phyloP scores from a whole-genome alignment of 257 asterid species.

The Nicotiana tabacum region DNA sequence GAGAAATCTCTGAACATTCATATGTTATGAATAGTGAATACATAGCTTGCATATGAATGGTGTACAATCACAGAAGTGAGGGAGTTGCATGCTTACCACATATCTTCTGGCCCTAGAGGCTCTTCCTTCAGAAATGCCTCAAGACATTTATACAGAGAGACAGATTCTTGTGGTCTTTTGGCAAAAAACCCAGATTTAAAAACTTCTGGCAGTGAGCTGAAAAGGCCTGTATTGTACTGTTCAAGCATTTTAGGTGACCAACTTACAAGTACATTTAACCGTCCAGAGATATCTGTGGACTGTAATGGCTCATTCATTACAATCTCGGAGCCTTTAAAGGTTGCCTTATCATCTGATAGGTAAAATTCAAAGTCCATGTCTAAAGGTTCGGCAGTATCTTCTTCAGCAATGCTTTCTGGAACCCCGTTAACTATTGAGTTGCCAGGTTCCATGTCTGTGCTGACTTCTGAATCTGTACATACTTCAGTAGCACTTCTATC shows the following conservation, averaged over 20 bases:
- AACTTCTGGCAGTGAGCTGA: conserved; percentile 68
- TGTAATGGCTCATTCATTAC: conserved; percentile 49
- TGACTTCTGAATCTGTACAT: conserved; percentile 23
- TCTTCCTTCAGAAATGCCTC: conserved; percentile 96
- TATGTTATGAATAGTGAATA: not conserved
- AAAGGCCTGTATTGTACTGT: conserved; percentile 40
- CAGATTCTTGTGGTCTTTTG: conserved; percentile 71
- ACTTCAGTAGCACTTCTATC: conserved; percentile 32
- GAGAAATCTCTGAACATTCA: not conserved
- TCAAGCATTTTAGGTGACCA: conserved; percentile 66
- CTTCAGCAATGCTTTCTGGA: conserved; percentile 33
- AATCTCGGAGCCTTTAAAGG: conserved; percentile 39
- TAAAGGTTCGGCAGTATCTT: conserved; percentile 31
- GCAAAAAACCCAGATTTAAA: conserved; percentile 58
- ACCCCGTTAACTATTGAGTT: conserved; percentile 29
- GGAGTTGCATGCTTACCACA: conserved; percentile 73
- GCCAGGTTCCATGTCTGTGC: conserved; percentile 28
- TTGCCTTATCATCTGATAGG: conserved; percentile 61
- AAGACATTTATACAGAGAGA: conserved; percentile 83
- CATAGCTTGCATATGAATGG: not conserved
- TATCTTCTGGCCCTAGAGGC: conserved; percentile 98
- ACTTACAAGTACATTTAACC: conserved; percentile 56
- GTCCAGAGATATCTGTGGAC: conserved; percentile 34
- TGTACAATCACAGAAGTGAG: not conserved
- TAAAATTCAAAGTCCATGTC: conserved; percentile 51